Evolutionary conservation across 2,329 filamentous ascomycete species (phyloP), one percentile per base, ranked within the genome.

Genomic region (Drechslerella stenobrocha): DNA sequence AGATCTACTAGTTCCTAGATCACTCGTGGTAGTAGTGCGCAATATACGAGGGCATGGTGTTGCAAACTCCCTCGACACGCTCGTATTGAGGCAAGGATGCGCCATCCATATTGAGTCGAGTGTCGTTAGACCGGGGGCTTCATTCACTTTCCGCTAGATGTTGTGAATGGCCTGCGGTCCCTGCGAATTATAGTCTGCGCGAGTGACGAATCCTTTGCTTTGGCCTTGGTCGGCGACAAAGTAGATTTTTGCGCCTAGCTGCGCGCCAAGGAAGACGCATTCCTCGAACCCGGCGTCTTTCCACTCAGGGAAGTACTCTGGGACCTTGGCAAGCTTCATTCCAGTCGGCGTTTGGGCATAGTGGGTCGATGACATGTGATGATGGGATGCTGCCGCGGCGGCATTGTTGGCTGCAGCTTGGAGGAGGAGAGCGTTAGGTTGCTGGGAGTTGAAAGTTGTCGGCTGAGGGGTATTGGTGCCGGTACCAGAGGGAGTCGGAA

Each of bases 271-370:
- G 77, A 96, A 96, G 74, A 86, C 84, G 48, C 88, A 84, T 77
- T 96, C 91, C 74, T 96, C 91, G 74, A 83, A 82, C 58, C 83
- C 80, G 70, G 85, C 83, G 77, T 88, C 91, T 75, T 90, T 90
- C 90, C 90, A 96, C 76, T 96, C 91, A 8, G 87, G 84, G 72
- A 96, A 87, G 76, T 96, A 96, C 53, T 89, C 87, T 0, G 91
- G 90, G 71, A 89, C 80, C 71, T 84, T 83, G 24, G 89, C 84
- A 24, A 84, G 80, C 80, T 89, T 92, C 79, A 96, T 91, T 51
- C 83, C 87, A 22, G 87, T 95, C 0, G 91, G 91, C 5, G 90
- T 93, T 73, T 89, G 86, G 3, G 82, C 82, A 1, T 83, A 83
- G 70, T 86, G 84, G 4, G 79, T 77, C 70, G 82, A 80, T 52